These are phyloP conservation scores for Viola pubescens DNA, from an alignment of 441 rosid species.

Conservation along the genomic window DNA sequence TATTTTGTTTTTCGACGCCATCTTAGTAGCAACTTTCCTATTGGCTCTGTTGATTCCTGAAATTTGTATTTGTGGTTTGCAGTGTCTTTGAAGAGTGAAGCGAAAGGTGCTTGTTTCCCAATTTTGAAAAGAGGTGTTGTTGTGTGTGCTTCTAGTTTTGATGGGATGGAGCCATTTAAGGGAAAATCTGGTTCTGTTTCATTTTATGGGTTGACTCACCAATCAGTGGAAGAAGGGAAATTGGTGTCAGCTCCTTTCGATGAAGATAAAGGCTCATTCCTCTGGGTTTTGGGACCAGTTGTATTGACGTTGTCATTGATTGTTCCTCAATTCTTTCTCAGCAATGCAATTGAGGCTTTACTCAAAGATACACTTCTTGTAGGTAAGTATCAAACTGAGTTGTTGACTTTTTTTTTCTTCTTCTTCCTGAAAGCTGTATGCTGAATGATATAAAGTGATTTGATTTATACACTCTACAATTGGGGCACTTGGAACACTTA, in stretches of 20 bases:
- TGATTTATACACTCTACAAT: too few species aligned
- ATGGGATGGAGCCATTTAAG: constrained; percentile 48
- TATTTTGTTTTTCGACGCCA: not conserved
- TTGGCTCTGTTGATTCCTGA: not conserved
- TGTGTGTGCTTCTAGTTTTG: constrained; percentile 24
- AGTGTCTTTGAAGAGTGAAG: constrained; percentile 19
- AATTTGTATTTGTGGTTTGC: not conserved
- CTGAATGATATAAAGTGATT: too few species aligned
- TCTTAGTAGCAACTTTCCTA: not conserved
- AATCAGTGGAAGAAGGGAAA: constrained; percentile 61
- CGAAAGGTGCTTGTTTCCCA: constrained; percentile 6
- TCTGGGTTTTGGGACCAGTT: constrained; percentile 73
- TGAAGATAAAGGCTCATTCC: constrained; percentile 52
- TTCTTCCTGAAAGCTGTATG: not conserved
- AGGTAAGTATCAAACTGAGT: constrained; percentile 24
- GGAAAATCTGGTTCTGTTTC: constrained; percentile 81
- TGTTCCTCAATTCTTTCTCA: constrained; percentile 66
- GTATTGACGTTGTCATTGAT: constrained; percentile 52
- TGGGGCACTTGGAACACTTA: too few species aligned
- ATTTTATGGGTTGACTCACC: constrained; percentile 61
- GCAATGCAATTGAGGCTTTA: constrained; percentile 40
- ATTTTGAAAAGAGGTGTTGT: constrained; percentile 23
- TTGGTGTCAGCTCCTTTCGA: constrained; percentile 68
- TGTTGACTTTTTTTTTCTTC: not conserved
- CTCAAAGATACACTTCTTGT: constrained; percentile 40